Conservation (phyloP, 768 basidiomycete genomes). For the Omphalotus guepiniiformis region DNA sequence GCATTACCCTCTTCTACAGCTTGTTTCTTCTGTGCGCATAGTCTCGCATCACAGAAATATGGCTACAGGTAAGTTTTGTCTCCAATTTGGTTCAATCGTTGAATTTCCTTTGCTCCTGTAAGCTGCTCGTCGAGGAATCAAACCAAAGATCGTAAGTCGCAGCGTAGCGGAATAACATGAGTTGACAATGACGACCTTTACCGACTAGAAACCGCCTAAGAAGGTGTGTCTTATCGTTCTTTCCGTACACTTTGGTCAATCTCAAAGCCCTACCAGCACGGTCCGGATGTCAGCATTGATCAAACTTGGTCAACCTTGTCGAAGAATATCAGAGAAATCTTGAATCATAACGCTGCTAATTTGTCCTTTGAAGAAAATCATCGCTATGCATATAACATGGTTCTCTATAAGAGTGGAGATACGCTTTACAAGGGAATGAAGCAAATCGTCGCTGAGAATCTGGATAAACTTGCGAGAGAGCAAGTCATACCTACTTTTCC, state of each 20-base stretch:
- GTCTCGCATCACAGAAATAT: no score
- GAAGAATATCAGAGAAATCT: slow-evolving; percentile 88
- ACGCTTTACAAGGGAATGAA: slow-evolving; percentile 84
- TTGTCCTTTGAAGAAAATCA: slow-evolving; percentile 93
- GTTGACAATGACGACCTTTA: neutral
- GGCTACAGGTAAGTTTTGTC: no score
- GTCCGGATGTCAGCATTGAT: slow-evolving; percentile 69
- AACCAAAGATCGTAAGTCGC: slow-evolving; percentile 38
- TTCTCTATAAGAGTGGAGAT: slow-evolving; percentile 79
- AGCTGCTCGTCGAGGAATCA: slow-evolving; percentile 35
- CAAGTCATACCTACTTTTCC: slow-evolving; percentile 84
- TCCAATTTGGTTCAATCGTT: no score
- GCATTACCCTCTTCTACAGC: no score
- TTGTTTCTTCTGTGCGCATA: no score
- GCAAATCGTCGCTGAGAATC: slow-evolving; percentile 74
- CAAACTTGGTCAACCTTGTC: slow-evolving; percentile 82
- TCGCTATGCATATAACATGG: slow-evolving; percentile 92
- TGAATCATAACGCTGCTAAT: slow-evolving; percentile 86
- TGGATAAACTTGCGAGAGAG: slow-evolving; percentile 71
- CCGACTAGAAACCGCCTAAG: slow-evolving; percentile 10
- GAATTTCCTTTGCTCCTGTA: no score
- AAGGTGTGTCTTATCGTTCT: slow-evolving; percentile 7
- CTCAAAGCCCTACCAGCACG: slow-evolving; percentile 46
- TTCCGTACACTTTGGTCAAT: neutral
- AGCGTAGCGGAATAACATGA: neutral